phyloP scores from a whole-genome alignment of 1,139 yeast species.

The Groenewaldozyma auringiensis region DNA sequence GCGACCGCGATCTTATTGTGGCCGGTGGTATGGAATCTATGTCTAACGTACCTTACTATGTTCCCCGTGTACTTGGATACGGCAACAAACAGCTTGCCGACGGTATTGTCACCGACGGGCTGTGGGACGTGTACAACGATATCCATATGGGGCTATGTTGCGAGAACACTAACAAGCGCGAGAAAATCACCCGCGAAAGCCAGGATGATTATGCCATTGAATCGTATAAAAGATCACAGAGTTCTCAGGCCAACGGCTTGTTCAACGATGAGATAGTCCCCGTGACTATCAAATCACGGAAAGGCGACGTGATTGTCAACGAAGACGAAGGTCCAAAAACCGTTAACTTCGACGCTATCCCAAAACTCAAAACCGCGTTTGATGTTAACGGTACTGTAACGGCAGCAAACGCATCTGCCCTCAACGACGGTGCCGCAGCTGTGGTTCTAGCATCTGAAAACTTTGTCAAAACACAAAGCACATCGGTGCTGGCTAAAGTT shows the following conservation, averaged over 20 bases:
- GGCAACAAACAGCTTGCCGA: constrained; percentile 46
- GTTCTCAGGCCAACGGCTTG: constrained; percentile 41
- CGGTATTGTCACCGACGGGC: constrained; percentile 51
- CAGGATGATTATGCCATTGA: constrained; percentile 49
- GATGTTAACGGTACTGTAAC: constrained; percentile 89
- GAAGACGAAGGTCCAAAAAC: constrained; percentile 63
- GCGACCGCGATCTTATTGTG: constrained; percentile 47
- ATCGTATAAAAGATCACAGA: constrained; percentile 46
- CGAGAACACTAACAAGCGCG: constrained; percentile 52
- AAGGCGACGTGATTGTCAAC: constrained; percentile 44
- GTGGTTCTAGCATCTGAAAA: constrained; percentile 70
- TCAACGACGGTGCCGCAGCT: constrained; percentile 95
- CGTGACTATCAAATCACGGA: constrained; percentile 44
- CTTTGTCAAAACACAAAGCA: constrained; percentile 57
- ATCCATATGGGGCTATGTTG: constrained; percentile 57
- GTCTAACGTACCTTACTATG: constrained; percentile 49
- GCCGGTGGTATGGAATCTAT: constrained; percentile 62
- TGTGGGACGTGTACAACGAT: constrained; percentile 48
- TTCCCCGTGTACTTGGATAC: constrained; percentile 38
- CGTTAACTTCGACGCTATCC: constrained; percentile 61
- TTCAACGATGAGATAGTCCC: constrained; percentile 48
- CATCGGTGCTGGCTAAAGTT: constrained; percentile 63
- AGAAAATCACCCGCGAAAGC: constrained; percentile 45
- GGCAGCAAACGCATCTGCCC: constrained; percentile 87
- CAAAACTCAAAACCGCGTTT: constrained; percentile 77